Evolutionary conservation across 805 yeast species (phyloP), one percentile per base, ranked within the genome.

Genomic region (Starmerella apis): DNA sequence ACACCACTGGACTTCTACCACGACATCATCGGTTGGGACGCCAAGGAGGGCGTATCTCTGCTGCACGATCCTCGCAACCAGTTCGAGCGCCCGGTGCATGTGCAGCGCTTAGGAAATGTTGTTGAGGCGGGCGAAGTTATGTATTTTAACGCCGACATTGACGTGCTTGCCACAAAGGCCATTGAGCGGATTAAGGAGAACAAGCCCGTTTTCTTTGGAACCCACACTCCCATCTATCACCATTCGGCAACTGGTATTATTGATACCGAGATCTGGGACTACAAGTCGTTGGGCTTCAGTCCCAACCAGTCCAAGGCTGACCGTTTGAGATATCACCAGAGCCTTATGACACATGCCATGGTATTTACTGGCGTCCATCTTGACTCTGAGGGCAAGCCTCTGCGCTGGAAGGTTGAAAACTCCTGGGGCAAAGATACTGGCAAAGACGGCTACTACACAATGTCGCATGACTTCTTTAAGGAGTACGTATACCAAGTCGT

Each of bases 301-400:
- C 67, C 74, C 60, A 69, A 75, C 47, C 71, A 75, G 59, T 54
- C 64, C 46, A 86, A 86, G 69, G 78, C 78, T 19, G 81, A 86
- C 45, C 71, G 94, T 55, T 79, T 86, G 53, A 67, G 72, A 52
- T 80, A 82, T 56, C 79, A 78, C 50, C 79, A 85, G 56, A 80
- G 87, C 22, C 69, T 78, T 56, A 84, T 86, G 94, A 86, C 94
- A 14, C 95, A 86, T 61, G 95, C 95, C 32, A 86, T 86, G 95
- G 74, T 80, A 20, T 77, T 86, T 60, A 80, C 87, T 11, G 95
- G 80, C 28, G 90, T 83, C 42, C 87, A 85, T 64, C 68, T 86
- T 32, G 86, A 81, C 55, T 77, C 65, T 33, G 60, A 68, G 20
- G 81, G 80, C 6, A 70, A 72, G 52, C 85, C 86, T 23, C 67